Evolutionary conservation across 345 rosid species (phyloP).

Genomic region (Dipteronia sinensis): DNA sequence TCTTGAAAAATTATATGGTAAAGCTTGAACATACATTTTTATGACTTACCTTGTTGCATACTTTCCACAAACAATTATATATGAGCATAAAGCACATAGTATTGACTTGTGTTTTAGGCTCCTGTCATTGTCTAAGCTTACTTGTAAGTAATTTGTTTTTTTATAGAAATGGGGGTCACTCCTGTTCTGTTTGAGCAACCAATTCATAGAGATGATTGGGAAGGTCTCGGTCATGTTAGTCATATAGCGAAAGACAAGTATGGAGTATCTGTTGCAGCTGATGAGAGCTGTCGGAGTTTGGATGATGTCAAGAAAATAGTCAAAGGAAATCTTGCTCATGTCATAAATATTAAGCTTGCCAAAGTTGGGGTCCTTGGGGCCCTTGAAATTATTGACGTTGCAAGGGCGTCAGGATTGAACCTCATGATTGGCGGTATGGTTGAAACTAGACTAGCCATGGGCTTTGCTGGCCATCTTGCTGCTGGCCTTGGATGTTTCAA

Average conservation of each 20-base stretch:
- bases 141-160: slow-evolving; percentile 18
- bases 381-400: slow-evolving; percentile 72
- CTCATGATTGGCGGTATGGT: slow-evolving; percentile 97
- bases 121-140: slow-evolving; percentile 7
- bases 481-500: slow-evolving; percentile 90
- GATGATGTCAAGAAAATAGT: slow-evolving; percentile 72
- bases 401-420: slow-evolving; percentile 62
- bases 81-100: slow-evolving; percentile 1
- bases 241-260: slow-evolving; percentile 59
- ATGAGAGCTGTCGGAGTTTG: slow-evolving; percentile 83
- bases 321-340: slow-evolving; percentile 61
- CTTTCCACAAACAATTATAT: neutral
- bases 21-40: neutral
- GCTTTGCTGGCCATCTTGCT: slow-evolving; percentile 91
- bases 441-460: slow-evolving; percentile 94
- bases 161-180: slow-evolving; percentile 76
- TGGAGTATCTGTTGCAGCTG: slow-evolving; percentile 88
- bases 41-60: neutral
- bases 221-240: slow-evolving; percentile 82
- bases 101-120: slow-evolving; percentile 3
- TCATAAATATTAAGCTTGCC: slow-evolving; percentile 84
- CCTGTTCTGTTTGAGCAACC: slow-evolving; percentile 96
- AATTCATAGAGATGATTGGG: slow-evolving; percentile 91
- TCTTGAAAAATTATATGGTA: slow-evolving; percentile 77
- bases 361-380: slow-evolving; percentile 81